A percentile compares a stretch with the other conserved stretches of the same genome.
These are phyloP conservation scores for Rhodotorula sp. DNA, from an alignment of 1,284 basidiomycete species.

Conservation along the genomic window DNA sequence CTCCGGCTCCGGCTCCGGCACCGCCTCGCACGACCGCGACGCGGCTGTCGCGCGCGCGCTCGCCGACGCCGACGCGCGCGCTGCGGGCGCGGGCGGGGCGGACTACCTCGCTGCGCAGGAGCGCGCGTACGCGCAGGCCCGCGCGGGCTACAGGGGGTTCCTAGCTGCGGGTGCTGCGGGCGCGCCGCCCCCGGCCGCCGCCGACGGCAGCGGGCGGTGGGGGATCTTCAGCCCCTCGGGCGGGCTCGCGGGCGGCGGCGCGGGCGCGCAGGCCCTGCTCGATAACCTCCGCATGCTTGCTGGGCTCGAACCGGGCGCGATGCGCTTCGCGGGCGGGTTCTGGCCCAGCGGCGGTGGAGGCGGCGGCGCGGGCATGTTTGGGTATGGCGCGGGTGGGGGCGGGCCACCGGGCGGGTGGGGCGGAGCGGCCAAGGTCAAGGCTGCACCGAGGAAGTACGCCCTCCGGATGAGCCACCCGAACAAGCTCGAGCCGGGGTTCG, in stretches of 20 bases:
- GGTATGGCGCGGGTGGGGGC: background rate
- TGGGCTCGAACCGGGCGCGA: background rate
- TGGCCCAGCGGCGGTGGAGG: background rate
- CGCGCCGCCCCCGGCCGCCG: background rate
- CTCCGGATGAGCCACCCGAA: conserved; percentile 34
- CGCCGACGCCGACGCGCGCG: conserved; percentile 1
- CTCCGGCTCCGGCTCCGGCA: background rate
- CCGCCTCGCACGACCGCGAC: background rate
- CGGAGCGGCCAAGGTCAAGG: conserved; percentile 30
- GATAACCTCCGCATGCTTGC: background rate
- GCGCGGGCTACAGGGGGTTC: background rate
- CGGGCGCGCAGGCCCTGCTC: too few species aligned
- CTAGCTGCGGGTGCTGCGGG: too few species aligned
- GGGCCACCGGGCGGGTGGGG: conserved; percentile 23
- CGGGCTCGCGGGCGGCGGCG: background rate
- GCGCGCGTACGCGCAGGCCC: background rate
- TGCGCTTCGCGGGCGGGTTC: background rate
- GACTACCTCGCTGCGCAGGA: conserved; percentile 7
- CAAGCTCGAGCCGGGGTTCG: conserved; percentile 25
- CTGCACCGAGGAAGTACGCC: conserved; percentile 31
- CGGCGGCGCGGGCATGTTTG: background rate
- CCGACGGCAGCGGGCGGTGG: background rate
- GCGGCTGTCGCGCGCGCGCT: background rate
- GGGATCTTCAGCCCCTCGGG: background rate
- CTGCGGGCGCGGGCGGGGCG: background rate